A percentile compares a stretch with the other conserved stretches of the same genome.
These are phyloP conservation scores for Floccularia luteovirens DNA, from an alignment of 768 basidiomycete genomes.

Conservation along the genomic window DNA sequence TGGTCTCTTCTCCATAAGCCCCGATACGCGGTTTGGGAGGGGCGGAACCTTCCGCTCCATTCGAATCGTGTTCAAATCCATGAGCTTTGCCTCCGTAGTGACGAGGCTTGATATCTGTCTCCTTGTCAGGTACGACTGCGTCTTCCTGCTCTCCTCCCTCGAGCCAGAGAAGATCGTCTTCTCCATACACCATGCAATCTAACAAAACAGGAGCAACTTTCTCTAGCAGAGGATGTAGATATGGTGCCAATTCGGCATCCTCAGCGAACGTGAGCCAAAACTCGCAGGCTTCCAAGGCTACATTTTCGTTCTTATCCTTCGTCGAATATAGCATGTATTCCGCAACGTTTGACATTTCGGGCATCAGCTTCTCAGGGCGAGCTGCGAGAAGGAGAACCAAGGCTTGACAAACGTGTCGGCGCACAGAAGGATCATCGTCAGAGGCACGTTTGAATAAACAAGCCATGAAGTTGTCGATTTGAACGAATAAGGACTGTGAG, in stretches of 20 bases:
- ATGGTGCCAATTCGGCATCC: slow-evolving; percentile 78
- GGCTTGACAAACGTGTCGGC: slow-evolving; percentile 92
- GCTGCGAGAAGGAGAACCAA: slow-evolving; percentile 89
- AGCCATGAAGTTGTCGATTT: slow-evolving; percentile 91
- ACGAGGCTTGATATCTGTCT: slow-evolving; percentile 92
- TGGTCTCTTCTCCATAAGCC: slow-evolving; percentile 75
- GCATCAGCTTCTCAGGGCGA: slow-evolving; percentile 93
- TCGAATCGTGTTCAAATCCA: slow-evolving; percentile 68
- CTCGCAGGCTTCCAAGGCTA: slow-evolving; percentile 97
- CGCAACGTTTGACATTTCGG: slow-evolving; percentile 90
- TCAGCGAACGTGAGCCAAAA: slow-evolving; percentile 99
- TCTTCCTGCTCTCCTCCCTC: slow-evolving; percentile 91
- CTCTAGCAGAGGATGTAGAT: slow-evolving; percentile 79
- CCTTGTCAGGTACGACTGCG: slow-evolving; percentile 86
- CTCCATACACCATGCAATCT: slow-evolving; percentile 95
- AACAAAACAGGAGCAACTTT: slow-evolving; percentile 93
- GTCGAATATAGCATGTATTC: slow-evolving; percentile 99
- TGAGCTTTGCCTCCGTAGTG: slow-evolving; percentile 86
- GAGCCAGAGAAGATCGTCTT: slow-evolving; percentile 92
- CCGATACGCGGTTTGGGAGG: slow-evolving; percentile 38
- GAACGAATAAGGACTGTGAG: slow-evolving; percentile 80
- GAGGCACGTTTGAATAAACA: slow-evolving; percentile 92
- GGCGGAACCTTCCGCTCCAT: slow-evolving; percentile 25
- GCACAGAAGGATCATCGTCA: slow-evolving; percentile 89
- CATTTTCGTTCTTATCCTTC: slow-evolving; percentile 94